Evolutionary conservation across 805 yeast genomes (phyloP).

Genomic region (Kodamaea sagamina): DNA sequence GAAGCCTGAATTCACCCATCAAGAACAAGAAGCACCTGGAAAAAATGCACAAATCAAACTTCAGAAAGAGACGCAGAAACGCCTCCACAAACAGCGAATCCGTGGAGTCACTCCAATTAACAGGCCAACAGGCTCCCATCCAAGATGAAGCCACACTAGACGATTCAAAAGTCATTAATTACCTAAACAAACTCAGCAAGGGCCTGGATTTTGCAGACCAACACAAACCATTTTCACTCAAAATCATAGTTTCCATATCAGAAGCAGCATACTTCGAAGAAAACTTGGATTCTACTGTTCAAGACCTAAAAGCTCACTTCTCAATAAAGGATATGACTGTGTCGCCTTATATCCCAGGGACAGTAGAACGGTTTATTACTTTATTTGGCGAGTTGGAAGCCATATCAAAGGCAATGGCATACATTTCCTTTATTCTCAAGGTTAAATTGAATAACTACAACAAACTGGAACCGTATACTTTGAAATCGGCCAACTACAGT

Average conservation of each 20-base stretch:
- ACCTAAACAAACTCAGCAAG: slow-evolving; percentile 20
- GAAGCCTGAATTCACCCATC: neutral
- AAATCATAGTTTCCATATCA: slow-evolving; percentile 22
- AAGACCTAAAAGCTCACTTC: slow-evolving; percentile 24
- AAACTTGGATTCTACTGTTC: slow-evolving; percentile 13
- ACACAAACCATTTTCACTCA: slow-evolving; percentile 16
- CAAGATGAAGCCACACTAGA: slow-evolving; percentile 23
- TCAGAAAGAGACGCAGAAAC: slow-evolving; percentile 10
- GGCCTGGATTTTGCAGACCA: slow-evolving; percentile 4
- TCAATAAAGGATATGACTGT: slow-evolving; percentile 22
- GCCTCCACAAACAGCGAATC: neutral
- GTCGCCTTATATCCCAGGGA: slow-evolving; percentile 24
- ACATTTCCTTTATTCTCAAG: slow-evolving; percentile 26
- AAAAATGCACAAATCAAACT: slow-evolving; percentile 5
- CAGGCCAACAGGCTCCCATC: slow-evolving; percentile 2
- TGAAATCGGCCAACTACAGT: slow-evolving; percentile 34
- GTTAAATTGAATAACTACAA: slow-evolving; percentile 30
- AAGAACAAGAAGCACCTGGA: neutral
- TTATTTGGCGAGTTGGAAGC: slow-evolving; percentile 28
- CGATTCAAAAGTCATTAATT: slow-evolving; percentile 26
- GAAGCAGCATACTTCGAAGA: slow-evolving; percentile 30
- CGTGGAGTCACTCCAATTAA: slow-evolving; percentile 10
- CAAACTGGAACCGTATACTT: slow-evolving; percentile 26
- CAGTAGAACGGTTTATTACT: slow-evolving; percentile 33
- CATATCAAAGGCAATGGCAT: slow-evolving; percentile 29